Evolutionary conservation across 176 grass and related monocot genomes (phyloP), one percentile per base, ranked within the genome.

Genomic region (Carex pumila): DNA sequence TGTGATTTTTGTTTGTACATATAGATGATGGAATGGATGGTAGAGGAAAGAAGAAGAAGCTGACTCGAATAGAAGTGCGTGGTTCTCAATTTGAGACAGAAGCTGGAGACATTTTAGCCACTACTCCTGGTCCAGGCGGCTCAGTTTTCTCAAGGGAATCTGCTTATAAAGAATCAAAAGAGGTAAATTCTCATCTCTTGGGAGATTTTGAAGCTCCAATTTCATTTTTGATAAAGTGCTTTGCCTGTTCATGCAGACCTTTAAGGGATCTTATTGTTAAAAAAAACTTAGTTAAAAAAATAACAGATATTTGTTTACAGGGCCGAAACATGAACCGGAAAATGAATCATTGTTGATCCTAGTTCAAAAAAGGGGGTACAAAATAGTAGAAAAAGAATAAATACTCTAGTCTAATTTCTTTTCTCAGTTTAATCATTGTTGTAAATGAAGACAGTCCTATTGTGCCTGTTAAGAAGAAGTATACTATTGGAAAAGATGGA

Each of bases 391-490:
- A 81, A 65, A 82, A 86, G 66, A 84, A 50, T 78, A 15, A 82
- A 49, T 71, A 49, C 71, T 85, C 84, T 84, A 91, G 60, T 65
- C 61, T 87, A 88, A 57, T 80, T 83, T 90, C 86, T 88, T 77
- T 81, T 83, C 47, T 83, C 61, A 83, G 80, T 79, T 63, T 89
- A n/a, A n/a, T n/a, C n/a, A n/a, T n/a, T n/a, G n/a, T 85, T 45
- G 74, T 32, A 75, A 93, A 74, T 82, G 93, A 95, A 56, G 89
- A 89, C 56, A 61, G 83, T 80, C 54, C 78, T 29, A 43, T 58
- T 81, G 71, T 82, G 61, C 80, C 91, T 78, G 71, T 92, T 84
- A 99, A 92, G 80, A 99, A 87, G 93, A 99, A 95, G 92, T 90
- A 67, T 79, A 58, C 59, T 90, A 34, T 21, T 81, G 85, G 81